These are phyloP conservation scores for Carex myosuroides DNA, from an alignment of 176 grass and related monocot species.

Conservation along the genomic window DNA sequence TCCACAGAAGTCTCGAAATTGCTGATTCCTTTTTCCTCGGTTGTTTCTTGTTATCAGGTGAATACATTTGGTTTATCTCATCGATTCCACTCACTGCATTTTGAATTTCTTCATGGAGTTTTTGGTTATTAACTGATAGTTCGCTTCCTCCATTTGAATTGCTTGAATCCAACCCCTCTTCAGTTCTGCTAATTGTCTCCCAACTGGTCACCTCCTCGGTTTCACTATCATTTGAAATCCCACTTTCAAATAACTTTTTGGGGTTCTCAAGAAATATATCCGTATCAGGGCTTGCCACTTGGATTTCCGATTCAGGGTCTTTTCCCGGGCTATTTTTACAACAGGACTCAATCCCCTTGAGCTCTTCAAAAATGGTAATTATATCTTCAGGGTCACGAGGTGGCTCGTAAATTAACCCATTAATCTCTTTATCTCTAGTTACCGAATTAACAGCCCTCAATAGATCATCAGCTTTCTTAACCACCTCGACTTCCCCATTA, in stretches of 20 bases:
- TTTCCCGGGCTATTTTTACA: slow-evolving; percentile 39
- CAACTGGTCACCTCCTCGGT: slow-evolving; percentile 74
- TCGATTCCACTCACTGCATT: slow-evolving; percentile 37
- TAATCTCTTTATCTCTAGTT: slow-evolving; percentile 35
- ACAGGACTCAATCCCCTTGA: slow-evolving; percentile 62
- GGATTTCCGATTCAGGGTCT: slow-evolving; percentile 54
- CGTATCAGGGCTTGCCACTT: slow-evolving; percentile 45
- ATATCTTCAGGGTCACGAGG: slow-evolving; percentile 65
- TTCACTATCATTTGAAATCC: slow-evolving; percentile 37
- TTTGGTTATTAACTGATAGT: slow-evolving; percentile 52
- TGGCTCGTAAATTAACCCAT: slow-evolving; percentile 68
- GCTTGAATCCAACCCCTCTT: slow-evolving; percentile 58
- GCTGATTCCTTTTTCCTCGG: slow-evolving; percentile 79
- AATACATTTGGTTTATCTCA: slow-evolving; percentile 15
- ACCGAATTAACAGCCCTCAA: slow-evolving; percentile 44
- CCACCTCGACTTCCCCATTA: slow-evolving; percentile 31
- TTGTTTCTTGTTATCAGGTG: slow-evolving; percentile 32
- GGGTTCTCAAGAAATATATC: slow-evolving; percentile 70
- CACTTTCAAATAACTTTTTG: slow-evolving; percentile 32
- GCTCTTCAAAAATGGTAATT: slow-evolving; percentile 76
- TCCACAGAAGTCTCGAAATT: slow-evolving; percentile 76
- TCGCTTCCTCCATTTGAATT: slow-evolving; percentile 71
- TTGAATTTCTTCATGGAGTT: slow-evolving; percentile 48
- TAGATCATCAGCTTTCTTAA: slow-evolving; percentile 61
- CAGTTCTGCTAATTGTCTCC: slow-evolving; percentile 67